Conservation (phyloP, 805 yeast genomes). For the Ogataea nonfermentans region DNA sequence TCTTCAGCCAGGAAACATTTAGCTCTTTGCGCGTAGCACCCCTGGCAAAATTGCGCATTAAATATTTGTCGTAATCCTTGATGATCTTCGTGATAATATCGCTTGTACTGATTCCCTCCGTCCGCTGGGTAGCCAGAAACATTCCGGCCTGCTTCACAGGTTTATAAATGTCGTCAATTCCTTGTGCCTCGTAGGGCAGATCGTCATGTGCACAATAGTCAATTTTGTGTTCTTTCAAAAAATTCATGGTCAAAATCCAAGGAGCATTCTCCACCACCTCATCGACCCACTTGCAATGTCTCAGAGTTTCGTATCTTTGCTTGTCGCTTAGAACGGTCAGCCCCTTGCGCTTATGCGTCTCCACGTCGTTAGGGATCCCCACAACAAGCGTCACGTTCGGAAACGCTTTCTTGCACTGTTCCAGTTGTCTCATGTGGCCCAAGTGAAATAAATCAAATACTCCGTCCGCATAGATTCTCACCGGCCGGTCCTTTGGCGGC, state of each 20-base stretch:
- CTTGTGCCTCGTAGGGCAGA: constrained; percentile 88
- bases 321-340: constrained; percentile 84
- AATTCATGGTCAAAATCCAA: constrained; percentile 88
- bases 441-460: constrained; percentile 94
- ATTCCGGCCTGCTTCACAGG: constrained; percentile 89
- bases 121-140: constrained; percentile 92
- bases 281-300: constrained; percentile 96
- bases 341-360: constrained; percentile 91
- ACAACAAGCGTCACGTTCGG: constrained; percentile 82
- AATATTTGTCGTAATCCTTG: constrained; percentile 92
- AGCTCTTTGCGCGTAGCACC: constrained; percentile 96
- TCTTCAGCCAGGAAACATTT: constrained; percentile 96
- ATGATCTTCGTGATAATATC: constrained; percentile 95
- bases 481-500: constrained; percentile 84
- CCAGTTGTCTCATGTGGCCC: constrained; percentile 97
- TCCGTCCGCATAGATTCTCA: constrained; percentile 97
- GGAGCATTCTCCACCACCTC: constrained; percentile 95
- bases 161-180: constrained; percentile 85
- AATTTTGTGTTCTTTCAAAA: constrained; percentile 72
- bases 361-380: constrained; percentile 87
- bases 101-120: constrained; percentile 94
- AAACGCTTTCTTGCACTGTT: constrained; percentile 91
- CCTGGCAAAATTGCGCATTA: constrained; percentile 95
- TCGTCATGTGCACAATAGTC: constrained; percentile 99
- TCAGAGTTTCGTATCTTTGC: constrained; percentile 87